These are phyloP conservation scores for Talaromyces funiculosus DNA, from an alignment of 2,329 filamentous ascomycete species.

Conservation along the genomic window DNA sequence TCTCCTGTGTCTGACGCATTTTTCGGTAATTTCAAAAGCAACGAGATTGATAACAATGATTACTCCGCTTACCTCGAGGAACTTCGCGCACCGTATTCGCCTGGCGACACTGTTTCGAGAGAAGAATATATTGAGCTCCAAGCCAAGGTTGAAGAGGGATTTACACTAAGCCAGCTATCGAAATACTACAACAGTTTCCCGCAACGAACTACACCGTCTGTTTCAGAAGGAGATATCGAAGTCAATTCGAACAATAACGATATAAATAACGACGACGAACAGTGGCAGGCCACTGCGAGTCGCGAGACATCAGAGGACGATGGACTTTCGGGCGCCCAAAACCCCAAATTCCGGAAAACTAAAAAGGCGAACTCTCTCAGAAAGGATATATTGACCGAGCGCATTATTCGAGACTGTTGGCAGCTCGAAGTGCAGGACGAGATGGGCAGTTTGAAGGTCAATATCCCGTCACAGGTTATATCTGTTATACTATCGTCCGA, in stretches of 20 bases:
- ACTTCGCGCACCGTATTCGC: conserved; percentile 20
- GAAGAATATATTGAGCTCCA: conserved; percentile 28
- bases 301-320: neutral
- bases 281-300: conserved; percentile 1
- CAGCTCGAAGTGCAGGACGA: conserved; percentile 29
- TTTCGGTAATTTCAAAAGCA: conserved; percentile 19
- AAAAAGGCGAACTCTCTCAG: conserved; percentile 11
- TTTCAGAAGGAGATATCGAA: neutral
- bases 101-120: conserved; percentile 22
- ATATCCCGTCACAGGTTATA: conserved; percentile 23
- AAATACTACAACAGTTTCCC: conserved; percentile 23
- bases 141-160: conserved; percentile 28
- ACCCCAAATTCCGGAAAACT: conserved; percentile 17
- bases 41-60: conserved; percentile 14
- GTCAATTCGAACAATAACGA: neutral
- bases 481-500: conserved; percentile 29
- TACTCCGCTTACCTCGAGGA: conserved; percentile 25
- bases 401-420: conserved; percentile 37
- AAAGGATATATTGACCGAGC: conserved; percentile 31
- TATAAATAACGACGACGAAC: neutral
- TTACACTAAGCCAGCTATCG: conserved; percentile 29
- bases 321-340: conserved; percentile 8
- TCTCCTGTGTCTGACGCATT: conserved; percentile 14
- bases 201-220: neutral
- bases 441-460: conserved; percentile 33